Base-by-base conservation (phyloP, 139 green algal species). In the Chlamydomonas sphaeroides region DNA sequence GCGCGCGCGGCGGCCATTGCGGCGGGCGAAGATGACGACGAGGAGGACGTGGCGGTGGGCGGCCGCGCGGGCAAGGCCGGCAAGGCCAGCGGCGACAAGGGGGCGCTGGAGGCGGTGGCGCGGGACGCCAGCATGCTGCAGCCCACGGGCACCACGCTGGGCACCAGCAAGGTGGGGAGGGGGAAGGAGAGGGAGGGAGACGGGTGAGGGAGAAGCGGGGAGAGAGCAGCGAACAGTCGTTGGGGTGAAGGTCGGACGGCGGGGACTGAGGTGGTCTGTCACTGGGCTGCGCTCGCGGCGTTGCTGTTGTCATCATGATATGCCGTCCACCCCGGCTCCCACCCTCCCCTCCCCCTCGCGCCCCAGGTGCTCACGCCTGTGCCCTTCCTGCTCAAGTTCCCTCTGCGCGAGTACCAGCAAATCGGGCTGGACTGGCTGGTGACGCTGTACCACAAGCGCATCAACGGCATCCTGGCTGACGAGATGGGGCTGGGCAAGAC, bases 401-500 rank as follows among this genome's bases (percentile, higher is more conserved):
- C 78, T 0, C 85, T 99, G 83, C 90, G 97, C 3, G 95, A 98
- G 90, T 99, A 99, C 89, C 97, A 99, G 90, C 95, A 98, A 80
- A 89, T 98, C 30, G 97, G 97, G 5, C 90, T 99, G 71, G 94
- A 99, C 90, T 99, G 97, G 97, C 90, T 99, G 76, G 95, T 97
- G n/a, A 97, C 94, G 42, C 91, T 99, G 21, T 96, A 98, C 83
- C 87, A 95, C 49, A 95, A 95, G 65, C 87, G 84, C 23, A 88
- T 99, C 62, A 99, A 99, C 84, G 97, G 95, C 68, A 99, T 99
- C 85, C 90, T 98, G 72, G 94, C 96, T 1, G 96, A 99, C 65
- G 96, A 99, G 84, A 94, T 94, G 90, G 94, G 95, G 3, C 89
- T 98, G 71, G 95, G 97, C 59, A 99, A 99, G 88, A 99, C 97